A percentile compares a stretch with the other conserved stretches of the same genome.
phyloP scores from a whole-genome alignment of 352 stramenopile species.

The Pythium aquatile region DNA sequence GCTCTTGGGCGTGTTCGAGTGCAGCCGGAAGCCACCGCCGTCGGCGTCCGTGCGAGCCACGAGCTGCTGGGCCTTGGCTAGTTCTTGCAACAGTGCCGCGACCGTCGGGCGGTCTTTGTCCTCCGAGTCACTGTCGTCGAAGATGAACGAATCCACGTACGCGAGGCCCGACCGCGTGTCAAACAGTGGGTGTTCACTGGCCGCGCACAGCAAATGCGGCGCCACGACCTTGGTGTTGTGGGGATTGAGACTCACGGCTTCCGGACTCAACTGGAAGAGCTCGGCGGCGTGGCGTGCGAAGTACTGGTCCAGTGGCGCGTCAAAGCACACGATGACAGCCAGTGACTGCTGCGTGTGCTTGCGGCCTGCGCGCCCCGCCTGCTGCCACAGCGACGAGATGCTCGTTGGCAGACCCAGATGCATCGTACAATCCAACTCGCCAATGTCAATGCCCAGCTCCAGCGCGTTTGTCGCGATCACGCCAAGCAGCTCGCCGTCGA shows the following conservation, averaged over 20 bases:
- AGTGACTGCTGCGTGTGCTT: conserved; percentile 77
- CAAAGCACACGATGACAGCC: conserved; percentile 94
- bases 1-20: conserved; percentile 63
- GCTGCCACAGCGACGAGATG: conserved; percentile 94
- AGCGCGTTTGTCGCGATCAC: conserved; percentile 96
- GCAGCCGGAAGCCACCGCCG: conserved; percentile 49
- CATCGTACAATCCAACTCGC: conserved; percentile 94
- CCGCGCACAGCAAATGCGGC: conserved; percentile 94
- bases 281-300: conserved; percentile 62
- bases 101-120: background rate
- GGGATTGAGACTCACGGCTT: conserved; percentile 83
- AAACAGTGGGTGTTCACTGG: conserved; percentile 90
- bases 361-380: conserved; percentile 94
- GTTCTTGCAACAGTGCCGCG: conserved; percentile 3
- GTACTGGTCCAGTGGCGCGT: conserved; percentile 93
- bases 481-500: conserved; percentile 92
- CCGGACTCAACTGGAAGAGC: conserved; percentile 70
- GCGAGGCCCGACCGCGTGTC: conserved; percentile 49
- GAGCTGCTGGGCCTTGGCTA: conserved; percentile 21
- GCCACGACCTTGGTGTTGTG: conserved; percentile 86
- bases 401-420: conserved; percentile 94
- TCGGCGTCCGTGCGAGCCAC: background rate
- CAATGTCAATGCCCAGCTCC: conserved; percentile 96
- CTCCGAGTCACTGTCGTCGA: conserved; percentile 27
- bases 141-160: conserved; percentile 68